phyloP scores from a whole-genome alignment of 768 basidiomycete genomes.

The Naganishia antarctica region DNA sequence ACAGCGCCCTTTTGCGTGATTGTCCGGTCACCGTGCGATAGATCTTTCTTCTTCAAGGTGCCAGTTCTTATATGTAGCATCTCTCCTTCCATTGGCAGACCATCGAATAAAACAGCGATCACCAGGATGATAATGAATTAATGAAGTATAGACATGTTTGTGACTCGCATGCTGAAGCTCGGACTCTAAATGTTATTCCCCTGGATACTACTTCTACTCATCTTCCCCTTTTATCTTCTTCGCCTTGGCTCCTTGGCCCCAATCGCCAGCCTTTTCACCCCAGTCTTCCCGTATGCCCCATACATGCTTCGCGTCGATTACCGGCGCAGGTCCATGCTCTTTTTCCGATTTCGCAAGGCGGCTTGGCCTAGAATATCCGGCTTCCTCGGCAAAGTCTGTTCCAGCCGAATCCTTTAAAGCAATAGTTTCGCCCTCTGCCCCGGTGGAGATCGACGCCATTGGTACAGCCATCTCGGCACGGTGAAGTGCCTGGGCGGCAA shows the following conservation, averaged over 20 bases:
- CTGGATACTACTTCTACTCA: no score
- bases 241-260: slow-evolving; percentile 45
- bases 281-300: slow-evolving; percentile 49
- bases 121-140: slow-evolving; percentile 15
- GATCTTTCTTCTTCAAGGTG: neutral
- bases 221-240: slow-evolving; percentile 15
- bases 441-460: slow-evolving; percentile 13
- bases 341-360: slow-evolving; percentile 20
- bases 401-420: neutral
- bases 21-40: neutral
- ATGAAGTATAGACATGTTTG: no score
- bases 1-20: no score
- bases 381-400: slow-evolving; percentile 44
- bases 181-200: no score
- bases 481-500: neutral
- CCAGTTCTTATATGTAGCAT: slow-evolving; percentile 5
- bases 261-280: slow-evolving; percentile 47
- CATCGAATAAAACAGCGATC: neutral
- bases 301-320: slow-evolving; percentile 42
- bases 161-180: no score
- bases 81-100: neutral
- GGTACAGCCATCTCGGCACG: slow-evolving; percentile 5
- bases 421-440: slow-evolving; percentile 1
- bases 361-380: slow-evolving; percentile 37
- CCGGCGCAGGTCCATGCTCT: slow-evolving; percentile 30